Percentiles rank a stretch among this genome's conserved stretches.
These are phyloP conservation scores for Termitomyces sp. DNA, from an alignment of 768 basidiomycete genomes.

Conservation along the genomic window DNA sequence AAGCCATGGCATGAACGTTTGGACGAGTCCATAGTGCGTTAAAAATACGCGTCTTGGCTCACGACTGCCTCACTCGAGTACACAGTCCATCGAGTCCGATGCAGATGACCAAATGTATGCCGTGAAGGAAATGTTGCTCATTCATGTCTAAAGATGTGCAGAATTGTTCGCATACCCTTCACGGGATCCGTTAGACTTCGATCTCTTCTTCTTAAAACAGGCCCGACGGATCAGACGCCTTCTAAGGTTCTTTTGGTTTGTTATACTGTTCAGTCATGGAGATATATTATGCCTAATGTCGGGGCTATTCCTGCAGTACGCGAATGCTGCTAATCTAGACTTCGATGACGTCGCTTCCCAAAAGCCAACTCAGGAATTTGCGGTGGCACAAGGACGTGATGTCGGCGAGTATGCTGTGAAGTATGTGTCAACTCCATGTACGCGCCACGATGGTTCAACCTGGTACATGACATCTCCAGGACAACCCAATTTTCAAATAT, in stretches of 20 bases:
- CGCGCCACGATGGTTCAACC: not conserved
- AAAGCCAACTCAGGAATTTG: slow-evolving; percentile 69
- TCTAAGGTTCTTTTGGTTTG: slow-evolving; percentile 66
- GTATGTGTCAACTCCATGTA: slow-evolving; percentile 34
- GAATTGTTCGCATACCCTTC: slow-evolving; percentile 84
- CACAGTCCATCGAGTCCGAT: slow-evolving; percentile 81
- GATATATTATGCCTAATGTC: not conserved
- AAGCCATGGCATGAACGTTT: slow-evolving; percentile 85
- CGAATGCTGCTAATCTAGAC: slow-evolving; percentile 76
- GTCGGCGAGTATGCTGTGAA: slow-evolving; percentile 85
- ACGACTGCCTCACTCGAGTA: not conserved
- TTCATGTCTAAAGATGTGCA: slow-evolving; percentile 22
- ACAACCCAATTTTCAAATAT: slow-evolving; percentile 84
- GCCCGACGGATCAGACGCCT: slow-evolving; percentile 78
- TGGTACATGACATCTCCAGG: slow-evolving; percentile 34
- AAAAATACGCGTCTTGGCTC: not conserved
- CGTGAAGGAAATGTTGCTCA: not conserved
- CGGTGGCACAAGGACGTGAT: slow-evolving; percentile 65
- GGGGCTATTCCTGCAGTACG: slow-evolving; percentile 46
- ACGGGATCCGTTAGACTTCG: slow-evolving; percentile 84
- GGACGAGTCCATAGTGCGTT: slow-evolving; percentile 64
- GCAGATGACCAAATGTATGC: slow-evolving; percentile 85
- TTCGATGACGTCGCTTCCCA: slow-evolving; percentile 69
- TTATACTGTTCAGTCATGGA: not conserved
- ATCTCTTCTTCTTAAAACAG: slow-evolving; percentile 78